Base-by-base conservation (phyloP, 805 yeast genomes). In the Metschnikowia santaceciliae region DNA sequence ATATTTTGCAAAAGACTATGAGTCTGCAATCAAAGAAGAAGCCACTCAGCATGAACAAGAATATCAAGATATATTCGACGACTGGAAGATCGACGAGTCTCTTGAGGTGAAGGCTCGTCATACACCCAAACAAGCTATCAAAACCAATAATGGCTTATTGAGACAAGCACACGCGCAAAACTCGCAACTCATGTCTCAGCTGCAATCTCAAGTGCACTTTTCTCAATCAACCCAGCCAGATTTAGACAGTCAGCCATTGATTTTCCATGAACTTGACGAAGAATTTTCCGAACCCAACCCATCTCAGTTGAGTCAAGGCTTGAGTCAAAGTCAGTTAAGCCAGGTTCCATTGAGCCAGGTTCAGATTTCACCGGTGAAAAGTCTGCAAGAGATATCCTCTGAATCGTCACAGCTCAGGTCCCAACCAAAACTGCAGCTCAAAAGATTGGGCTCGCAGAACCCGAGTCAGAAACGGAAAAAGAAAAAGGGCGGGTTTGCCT, bases 401-500 rank as follows among this genome's bases (percentile, higher is more conserved):
- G 30, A 38, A 11, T 26, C 30, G 30, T 44, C 47, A 6, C 47
- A 44, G 23, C 33, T 33, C 11, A 22, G 36, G 36, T 44, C 47
- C 6, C 47, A 44, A 19, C 23, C 47, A 44, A 37, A 38, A 19
- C 37, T 46, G 43, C 48, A 46, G 20, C 36, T 19, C 32, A 46
- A 46, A 15, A 30, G 43, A 41, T 37, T 38, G 37, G 36, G 37
- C 1, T 53, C 58, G 15, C 58, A 57, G 36, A 41, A 41, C 26
- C 50, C 49, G 17, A 66, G 62, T 50, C 68, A 65, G 58, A 71
- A 67, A 22, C 50, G 52, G 57, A 77, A 74, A 67, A 77, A 74
- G 60, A 74, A 70, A 55, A 70, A 73, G 50, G 74, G 81, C 14
- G 83, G 83, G 3, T 79, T 80, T 63, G 76, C 75, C 26, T 78